Percentiles rank a stretch among this genome's conserved stretches.
Evolutionary conservation across 148 eudicot species (phyloP).

Genomic region (Diospyros lotus): DNA sequence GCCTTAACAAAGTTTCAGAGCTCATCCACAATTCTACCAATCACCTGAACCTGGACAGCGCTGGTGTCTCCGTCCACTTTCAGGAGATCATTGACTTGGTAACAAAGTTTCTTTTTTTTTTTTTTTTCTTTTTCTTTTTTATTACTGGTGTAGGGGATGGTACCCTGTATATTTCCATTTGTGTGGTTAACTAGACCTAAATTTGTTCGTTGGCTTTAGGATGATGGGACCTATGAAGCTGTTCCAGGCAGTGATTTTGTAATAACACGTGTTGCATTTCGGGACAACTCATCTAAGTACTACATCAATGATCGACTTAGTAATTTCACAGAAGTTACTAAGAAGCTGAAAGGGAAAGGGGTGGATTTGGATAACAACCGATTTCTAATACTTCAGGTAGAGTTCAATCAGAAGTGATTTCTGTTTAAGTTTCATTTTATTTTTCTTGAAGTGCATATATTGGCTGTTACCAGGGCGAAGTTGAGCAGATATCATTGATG

Average conservation of each 20-base stretch:
- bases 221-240: constrained; percentile 79
- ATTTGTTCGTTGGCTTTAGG: constrained; percentile 32
- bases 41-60: constrained; percentile 88
- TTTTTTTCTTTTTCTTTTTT: not conserved
- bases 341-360: constrained; percentile 84
- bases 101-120: not conserved
- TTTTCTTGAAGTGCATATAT: constrained; percentile 3
- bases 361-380: constrained; percentile 98
- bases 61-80: constrained; percentile 91
- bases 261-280: constrained; percentile 79
- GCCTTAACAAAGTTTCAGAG: constrained; percentile 95
- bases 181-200: not conserved
- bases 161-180: not conserved
- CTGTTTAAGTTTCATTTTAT: not conserved
- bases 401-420: not conserved
- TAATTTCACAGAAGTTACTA: constrained; percentile 91
- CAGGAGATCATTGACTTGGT: constrained; percentile 93
- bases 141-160: not conserved
- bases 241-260: constrained; percentile 85
- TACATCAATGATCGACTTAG: constrained; percentile 68
- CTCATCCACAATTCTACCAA: constrained; percentile 93
- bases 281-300: constrained; percentile 87
- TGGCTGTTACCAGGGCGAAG: constrained; percentile 65
- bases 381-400: constrained; percentile 94
- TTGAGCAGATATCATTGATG: constrained; percentile 91